These are phyloP conservation scores for Lichtheimia corymbifera DNA, from an alignment of 371 early-diverging fungal genomes.

Conservation along the genomic window DNA sequence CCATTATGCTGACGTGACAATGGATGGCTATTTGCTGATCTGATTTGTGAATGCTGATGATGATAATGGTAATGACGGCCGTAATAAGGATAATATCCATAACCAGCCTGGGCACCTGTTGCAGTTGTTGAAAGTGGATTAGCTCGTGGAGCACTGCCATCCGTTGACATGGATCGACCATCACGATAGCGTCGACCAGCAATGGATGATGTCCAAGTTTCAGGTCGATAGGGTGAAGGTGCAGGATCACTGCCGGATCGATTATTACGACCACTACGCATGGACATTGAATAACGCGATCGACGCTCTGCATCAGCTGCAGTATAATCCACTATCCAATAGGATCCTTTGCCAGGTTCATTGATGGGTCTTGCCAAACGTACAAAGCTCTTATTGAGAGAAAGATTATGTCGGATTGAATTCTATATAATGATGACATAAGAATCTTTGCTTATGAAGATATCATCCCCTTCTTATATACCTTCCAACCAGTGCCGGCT, in stretches of 20 bases:
- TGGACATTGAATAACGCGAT: conserved; percentile 16
- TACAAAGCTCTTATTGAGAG: conserved; percentile 92
- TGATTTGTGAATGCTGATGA: conserved; percentile 11
- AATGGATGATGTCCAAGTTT: conserved; percentile 18
- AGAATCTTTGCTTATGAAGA: too few species aligned
- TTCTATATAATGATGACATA: conserved; percentile 55
- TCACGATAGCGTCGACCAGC: conserved; percentile 19
- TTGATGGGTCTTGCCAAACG: conserved; percentile 87
- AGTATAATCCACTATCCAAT: conserved; percentile 82
- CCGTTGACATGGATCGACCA: conserved; percentile 23
- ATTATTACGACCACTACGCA: conserved; percentile 25
- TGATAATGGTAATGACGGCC: conserved; percentile 11
- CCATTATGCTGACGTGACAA: conserved; percentile 16
- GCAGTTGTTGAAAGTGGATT: conserved; percentile 11
- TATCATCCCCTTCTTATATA: conserved; percentile 10
- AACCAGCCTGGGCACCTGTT: conserved; percentile 3
- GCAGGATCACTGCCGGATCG: conserved; percentile 38
- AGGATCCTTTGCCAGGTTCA: conserved; percentile 96
- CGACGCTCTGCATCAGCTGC: conserved; percentile 34
- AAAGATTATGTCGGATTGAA: conserved; percentile 97
- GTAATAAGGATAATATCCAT: conserved; percentile 14
- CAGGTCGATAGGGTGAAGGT: conserved; percentile 30
- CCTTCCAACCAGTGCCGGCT: conserved; percentile 82
- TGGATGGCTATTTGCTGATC: conserved; percentile 5
- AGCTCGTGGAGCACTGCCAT: not conserved